phyloP scores from a whole-genome alignment of 106 monocot genomes.

The Platanthera guangdongensis region DNA sequence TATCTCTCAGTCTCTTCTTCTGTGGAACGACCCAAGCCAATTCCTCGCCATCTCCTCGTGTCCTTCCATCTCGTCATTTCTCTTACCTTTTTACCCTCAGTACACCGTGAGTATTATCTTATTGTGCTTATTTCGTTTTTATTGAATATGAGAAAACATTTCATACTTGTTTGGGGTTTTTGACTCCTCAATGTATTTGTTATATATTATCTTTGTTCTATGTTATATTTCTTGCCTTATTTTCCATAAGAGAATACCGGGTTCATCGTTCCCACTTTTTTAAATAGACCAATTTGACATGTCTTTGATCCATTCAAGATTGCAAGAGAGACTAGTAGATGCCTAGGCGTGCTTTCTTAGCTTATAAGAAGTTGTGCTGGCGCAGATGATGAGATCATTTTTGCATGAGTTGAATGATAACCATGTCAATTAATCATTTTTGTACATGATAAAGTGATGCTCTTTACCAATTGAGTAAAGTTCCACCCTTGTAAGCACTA shows the following conservation, averaged over 20 bases:
- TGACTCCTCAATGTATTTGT: no score
- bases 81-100: no score
- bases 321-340: not conserved
- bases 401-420: not conserved
- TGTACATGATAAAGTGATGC: not conserved
- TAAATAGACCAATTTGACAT: not conserved
- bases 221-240: not conserved
- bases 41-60: no score
- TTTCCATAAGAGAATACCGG: not conserved
- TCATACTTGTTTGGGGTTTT: no score
- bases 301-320: not conserved
- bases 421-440: not conserved
- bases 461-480: not conserved
- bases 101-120: no score
- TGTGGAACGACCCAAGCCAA: no score
- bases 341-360: not conserved
- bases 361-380: not conserved
- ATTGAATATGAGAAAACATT: no score
- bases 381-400: not conserved
- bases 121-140: no score
- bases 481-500: not conserved
- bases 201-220: no score
- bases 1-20: no score
- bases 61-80: no score
- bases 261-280: not conserved